Evolutionary conservation across 192 early-diverging fungal species (phyloP).

Genomic region (Backusella sp.): DNA sequence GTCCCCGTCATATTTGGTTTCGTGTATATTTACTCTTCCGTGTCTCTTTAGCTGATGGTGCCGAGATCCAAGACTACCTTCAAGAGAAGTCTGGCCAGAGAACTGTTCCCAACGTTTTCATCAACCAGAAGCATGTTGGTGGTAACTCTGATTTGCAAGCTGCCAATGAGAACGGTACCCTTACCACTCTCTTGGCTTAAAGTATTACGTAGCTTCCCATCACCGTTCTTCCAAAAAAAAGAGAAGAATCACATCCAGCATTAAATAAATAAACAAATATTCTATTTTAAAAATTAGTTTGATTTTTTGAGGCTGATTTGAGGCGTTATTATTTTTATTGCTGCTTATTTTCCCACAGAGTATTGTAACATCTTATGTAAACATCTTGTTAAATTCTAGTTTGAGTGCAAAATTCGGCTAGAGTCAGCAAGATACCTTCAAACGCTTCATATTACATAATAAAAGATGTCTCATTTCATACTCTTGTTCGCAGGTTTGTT

Average conservation of each 20-base stretch:
- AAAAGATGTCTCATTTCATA: too few species aligned
- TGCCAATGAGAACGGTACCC: constrained; percentile 39
- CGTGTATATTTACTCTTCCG: background rate
- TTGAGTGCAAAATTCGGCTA: too few species aligned
- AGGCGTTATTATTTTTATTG: background rate
- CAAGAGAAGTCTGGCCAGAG: constrained; percentile 54
- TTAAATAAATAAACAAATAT: background rate
- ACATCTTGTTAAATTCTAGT: background rate
- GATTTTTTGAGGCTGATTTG: background rate
- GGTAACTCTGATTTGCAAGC: constrained; percentile 56
- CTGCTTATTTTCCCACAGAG: background rate
- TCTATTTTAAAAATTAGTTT: background rate
- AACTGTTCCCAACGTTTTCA: constrained; percentile 77
- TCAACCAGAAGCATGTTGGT: constrained; percentile 63
- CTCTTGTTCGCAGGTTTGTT: too few species aligned
- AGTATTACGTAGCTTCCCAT: background rate
- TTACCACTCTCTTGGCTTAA: constrained; percentile 42
- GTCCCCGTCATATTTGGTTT: background rate
- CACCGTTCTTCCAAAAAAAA: background rate
- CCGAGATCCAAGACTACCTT: constrained; percentile 62
- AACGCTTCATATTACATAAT: too few species aligned
- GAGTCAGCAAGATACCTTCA: too few species aligned
- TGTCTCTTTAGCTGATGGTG: constrained; percentile 33
- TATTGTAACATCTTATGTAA: background rate
- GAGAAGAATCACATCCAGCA: background rate